Base-by-base conservation (phyloP, 2,329 filamentous ascomycete species). In the Stachybotrys echinatus region DNA sequence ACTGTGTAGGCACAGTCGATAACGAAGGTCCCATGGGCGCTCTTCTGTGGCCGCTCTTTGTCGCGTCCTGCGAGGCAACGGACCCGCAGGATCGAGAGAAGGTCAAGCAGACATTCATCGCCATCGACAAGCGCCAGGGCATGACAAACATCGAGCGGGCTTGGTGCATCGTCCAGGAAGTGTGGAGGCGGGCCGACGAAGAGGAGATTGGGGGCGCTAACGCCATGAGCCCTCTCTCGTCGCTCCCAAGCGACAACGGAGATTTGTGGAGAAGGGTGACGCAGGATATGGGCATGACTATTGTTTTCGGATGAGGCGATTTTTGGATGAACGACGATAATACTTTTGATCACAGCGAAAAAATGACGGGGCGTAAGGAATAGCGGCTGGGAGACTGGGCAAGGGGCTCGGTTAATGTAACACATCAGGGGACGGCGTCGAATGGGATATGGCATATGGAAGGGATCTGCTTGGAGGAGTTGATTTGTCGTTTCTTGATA, bases 111-210 rank as follows among this genome's bases (percentile, higher is more conserved):
- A 70, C 78, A 0, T 85, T 85, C 57, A 61, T 65, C 5, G 76
- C 75, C 5, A 71, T 83, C 8, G 75, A 79, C 51, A 72, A 68
- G 48, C 67, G 81, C 18, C 83, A 85, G 61, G 81, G 83, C 19
- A 85, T 85, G 83, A 75, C 74, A 18, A 87, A 86, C 57, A 85
- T 86, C 50, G 74, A 74, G 53, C 72, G 80, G 52, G 77, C 81
- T 4, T 83, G 81, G 79, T 72, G 72, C 12, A 78, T 86, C 34
- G 75, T 83, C 4, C 72, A 78, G 55, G 81, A 84, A 60, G 76
- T 86, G 10, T 86, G 83, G 80, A 71, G 71, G 49, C 69, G 80
- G 49, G 73, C 73, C 0, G 79, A 83, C 50, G 60, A 52, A 52
- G 61, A 42, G 50, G 61, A 58, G 20, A 52, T 47, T 54, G n/a